A percentile compares a stretch with the other conserved stretches of the same genome.
Conservation (phyloP, 768 basidiomycete genomes). For the Boletus tomentosulus region DNA sequence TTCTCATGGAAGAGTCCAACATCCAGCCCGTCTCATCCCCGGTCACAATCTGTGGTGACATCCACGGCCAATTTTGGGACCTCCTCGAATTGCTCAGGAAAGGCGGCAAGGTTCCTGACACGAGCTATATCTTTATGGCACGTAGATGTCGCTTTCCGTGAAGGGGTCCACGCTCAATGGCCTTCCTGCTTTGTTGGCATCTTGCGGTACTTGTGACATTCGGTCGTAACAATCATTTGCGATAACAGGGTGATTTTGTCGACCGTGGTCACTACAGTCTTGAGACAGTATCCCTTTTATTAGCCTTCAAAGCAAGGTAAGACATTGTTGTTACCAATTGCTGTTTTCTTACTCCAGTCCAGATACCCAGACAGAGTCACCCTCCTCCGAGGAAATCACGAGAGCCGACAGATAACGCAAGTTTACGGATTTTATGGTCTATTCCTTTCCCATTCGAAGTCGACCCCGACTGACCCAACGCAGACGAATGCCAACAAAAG, state of each 20-base stretch:
- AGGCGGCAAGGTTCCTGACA: slow-evolving; percentile 82
- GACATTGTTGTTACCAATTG: slow-evolving; percentile 8
- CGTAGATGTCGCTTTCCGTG: slow-evolving; percentile 44
- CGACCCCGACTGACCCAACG: neutral
- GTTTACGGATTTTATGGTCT: slow-evolving; percentile 98
- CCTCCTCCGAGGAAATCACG: slow-evolving; percentile 91
- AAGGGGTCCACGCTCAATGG: slow-evolving; percentile 25
- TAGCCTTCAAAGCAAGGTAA: slow-evolving; percentile 87
- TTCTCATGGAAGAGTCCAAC: slow-evolving; percentile 94
- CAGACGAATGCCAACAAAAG: slow-evolving; percentile 97
- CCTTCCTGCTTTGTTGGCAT: neutral
- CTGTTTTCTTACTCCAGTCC: slow-evolving; percentile 8
- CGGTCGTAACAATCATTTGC: too few species aligned
- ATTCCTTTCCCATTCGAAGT: neutral
- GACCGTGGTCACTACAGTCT: slow-evolving; percentile 95
- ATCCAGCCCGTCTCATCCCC: slow-evolving; percentile 95
- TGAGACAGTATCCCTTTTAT: slow-evolving; percentile 86
- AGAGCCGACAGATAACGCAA: slow-evolving; percentile 96
- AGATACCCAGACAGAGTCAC: slow-evolving; percentile 94
- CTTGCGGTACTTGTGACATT: neutral
- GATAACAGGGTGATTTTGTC: slow-evolving; percentile 86
- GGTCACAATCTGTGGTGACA: slow-evolving; percentile 93
- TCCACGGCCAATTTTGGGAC: slow-evolving; percentile 98
- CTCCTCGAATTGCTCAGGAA: slow-evolving; percentile 84
- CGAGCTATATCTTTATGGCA: slow-evolving; percentile 96